These are phyloP conservation scores for Cystofilobasidium bisporidii DNA, from an alignment of 768 basidiomycete species.

Conservation along the genomic window DNA sequence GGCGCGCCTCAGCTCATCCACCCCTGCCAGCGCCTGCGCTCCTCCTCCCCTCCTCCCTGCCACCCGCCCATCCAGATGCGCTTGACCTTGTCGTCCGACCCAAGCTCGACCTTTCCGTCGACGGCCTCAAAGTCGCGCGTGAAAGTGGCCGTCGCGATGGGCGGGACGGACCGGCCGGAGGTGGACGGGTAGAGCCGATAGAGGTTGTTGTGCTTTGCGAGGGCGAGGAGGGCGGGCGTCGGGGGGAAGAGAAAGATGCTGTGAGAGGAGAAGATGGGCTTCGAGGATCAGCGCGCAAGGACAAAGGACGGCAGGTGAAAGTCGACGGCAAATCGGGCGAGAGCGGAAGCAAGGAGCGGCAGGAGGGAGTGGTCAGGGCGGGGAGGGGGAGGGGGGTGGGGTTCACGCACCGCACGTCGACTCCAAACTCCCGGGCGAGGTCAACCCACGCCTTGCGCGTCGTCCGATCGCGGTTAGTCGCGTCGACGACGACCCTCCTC, in stretches of 20 bases:
- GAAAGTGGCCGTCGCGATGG: conserved; percentile 36
- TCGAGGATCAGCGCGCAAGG: no score
- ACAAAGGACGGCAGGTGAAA: no score
- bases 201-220: conserved; percentile 82
- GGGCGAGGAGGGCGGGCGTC: neutral
- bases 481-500: conserved; percentile 73
- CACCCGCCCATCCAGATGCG: conserved; percentile 45
- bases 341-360: no score
- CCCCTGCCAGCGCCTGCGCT: conserved; percentile 63
- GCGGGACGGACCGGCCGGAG: conserved; percentile 34
- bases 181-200: conserved; percentile 56
- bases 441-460: conserved; percentile 66
- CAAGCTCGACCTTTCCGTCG: conserved; percentile 39
- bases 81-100: conserved; percentile 60
- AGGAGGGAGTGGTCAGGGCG: no score
- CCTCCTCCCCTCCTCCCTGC: conserved; percentile 67
- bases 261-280: no score
- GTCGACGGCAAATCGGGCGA: no score
- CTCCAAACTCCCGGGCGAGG: conserved; percentile 50
- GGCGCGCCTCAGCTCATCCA: conserved; percentile 63
- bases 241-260: conserved; percentile 51
- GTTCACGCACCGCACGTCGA: conserved; percentile 50
- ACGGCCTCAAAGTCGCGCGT: conserved; percentile 51
- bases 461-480: conserved; percentile 69
- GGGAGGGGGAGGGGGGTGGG: neutral